phyloP scores from a whole-genome alignment of 306 rosid species.

The Glycine soja region DNA sequence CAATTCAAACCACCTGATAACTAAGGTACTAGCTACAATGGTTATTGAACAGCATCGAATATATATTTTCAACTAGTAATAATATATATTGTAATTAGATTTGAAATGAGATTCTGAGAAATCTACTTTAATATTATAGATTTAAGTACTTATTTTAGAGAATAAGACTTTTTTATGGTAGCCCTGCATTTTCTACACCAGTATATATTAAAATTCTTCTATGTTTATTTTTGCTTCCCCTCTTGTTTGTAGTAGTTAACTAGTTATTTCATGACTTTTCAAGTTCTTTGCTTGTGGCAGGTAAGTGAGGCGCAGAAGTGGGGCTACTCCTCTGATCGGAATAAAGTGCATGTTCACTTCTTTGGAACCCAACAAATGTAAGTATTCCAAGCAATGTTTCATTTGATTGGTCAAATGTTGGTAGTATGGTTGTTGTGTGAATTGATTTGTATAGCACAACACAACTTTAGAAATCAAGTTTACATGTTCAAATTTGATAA shows the following conservation, averaged over 20 bases:
- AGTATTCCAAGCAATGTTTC: conserved; percentile 47
- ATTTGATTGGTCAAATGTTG: neutral
- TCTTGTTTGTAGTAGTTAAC: neutral
- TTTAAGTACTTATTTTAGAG: neutral
- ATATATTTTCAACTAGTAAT: no score
- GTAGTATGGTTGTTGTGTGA: conserved; percentile 9
- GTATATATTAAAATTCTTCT: no score
- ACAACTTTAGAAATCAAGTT: conserved; percentile 20
- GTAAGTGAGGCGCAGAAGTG: conserved; percentile 94
- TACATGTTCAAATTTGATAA: conserved; percentile 13
- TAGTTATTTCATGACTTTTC: conserved; percentile 31
- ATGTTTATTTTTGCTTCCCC: no score
- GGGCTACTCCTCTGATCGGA: conserved; percentile 91
- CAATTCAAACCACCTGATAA: neutral
- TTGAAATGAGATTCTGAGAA: no score
- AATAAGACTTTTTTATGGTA: no score
- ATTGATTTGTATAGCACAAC: conserved; percentile 1
- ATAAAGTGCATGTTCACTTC: conserved; percentile 91
- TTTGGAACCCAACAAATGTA: conserved; percentile 98
- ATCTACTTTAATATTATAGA: neutral
- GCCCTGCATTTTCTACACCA: no score
- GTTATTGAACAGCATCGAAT: neutral
- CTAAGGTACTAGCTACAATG: neutral
- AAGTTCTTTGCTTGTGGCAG: conserved; percentile 63
- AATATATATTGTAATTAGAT: no score